Evolutionary conservation across 305 asterid species (phyloP), one percentile per base, ranked within the genome.

Genomic region (Fraxinus nigra): DNA sequence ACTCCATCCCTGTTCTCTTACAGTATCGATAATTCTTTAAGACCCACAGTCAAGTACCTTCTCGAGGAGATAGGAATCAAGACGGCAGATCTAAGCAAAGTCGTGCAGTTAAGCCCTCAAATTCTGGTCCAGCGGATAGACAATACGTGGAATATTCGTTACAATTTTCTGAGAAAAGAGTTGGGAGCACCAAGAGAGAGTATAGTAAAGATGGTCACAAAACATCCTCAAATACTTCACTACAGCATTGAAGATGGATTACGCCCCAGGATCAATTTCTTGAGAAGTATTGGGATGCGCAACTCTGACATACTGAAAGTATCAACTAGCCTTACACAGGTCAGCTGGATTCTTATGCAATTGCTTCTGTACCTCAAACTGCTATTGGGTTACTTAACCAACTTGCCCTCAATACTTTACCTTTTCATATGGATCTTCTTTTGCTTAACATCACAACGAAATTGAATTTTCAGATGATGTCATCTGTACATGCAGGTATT

Each of bases 91-190:
- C 81, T 95, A 56, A 85, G 95, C 78, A 95, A 95, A 88, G 97
- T 95, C 85, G 97, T 95, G 84, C 98, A 92, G 92, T 86, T 95
- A 80, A 95, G 98, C 83, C 97, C 98, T 82, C 98, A 95, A 92
- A 95, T 95, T 76, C 89, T 95, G 79, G 98, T 95, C 87, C 98
- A 95, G 85, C 91, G 98, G 78, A 92, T 93, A 56, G 97, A 95
- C 78, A 89, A 75, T 85, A 84, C 98, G 13, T 95, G 98, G 98
- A 93, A 83, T 76, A 32, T 93, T 35, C 98, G 97, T 80, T 91
- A 90, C 82, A 84, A 56, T 65, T 95, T 95, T 83, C 91, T 95
- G 54, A 91, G 92, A 76, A 93, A 89, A 83, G 98, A 95, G 87
- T 83, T 95, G 91, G 91, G 76, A 79, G 97, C 99, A 82, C 97